Percentiles rank a stretch among this genome's conserved stretches.
phyloP scores from a whole-genome alignment of 2,329 filamentous ascomycete genomes.

The Fusarium brevicatenulatum region DNA sequence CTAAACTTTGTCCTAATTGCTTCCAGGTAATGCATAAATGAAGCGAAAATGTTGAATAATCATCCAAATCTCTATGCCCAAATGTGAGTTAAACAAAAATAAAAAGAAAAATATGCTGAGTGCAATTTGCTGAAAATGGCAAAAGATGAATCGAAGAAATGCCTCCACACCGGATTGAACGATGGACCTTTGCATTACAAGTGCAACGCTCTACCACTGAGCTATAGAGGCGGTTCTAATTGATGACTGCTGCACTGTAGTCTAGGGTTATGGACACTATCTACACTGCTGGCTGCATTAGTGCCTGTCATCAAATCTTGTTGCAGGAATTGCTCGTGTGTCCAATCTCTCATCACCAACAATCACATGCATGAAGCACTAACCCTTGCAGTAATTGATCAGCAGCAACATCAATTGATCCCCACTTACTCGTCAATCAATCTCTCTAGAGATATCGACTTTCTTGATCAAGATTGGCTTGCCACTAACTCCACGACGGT shows the following conservation, averaged over 20 bases:
- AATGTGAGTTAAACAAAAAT: not conserved
- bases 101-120: accelerated
- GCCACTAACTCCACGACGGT: not conserved
- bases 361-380: not conserved
- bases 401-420: not conserved
- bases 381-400: not conserved
- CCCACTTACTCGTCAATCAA: not conserved
- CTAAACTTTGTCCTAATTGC: not conserved
- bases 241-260: not conserved
- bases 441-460: not conserved
- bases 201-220: constrained; percentile 34
- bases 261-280: accelerated
- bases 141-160: not conserved
- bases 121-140: not conserved
- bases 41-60: not conserved
- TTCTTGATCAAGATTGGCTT: not conserved
- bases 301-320: not conserved
- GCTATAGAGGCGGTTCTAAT: constrained; percentile 22
- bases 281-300: not conserved
- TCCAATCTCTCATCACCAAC: not conserved
- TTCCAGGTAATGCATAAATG: accelerated
- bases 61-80: no score
- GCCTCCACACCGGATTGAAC: constrained; percentile 34
- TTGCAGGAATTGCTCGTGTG: constrained; percentile 11
- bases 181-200: constrained; percentile 34